phyloP scores from a whole-genome alignment of 164 flowering plant species.

The Dillenia suffruticosa region DNA sequence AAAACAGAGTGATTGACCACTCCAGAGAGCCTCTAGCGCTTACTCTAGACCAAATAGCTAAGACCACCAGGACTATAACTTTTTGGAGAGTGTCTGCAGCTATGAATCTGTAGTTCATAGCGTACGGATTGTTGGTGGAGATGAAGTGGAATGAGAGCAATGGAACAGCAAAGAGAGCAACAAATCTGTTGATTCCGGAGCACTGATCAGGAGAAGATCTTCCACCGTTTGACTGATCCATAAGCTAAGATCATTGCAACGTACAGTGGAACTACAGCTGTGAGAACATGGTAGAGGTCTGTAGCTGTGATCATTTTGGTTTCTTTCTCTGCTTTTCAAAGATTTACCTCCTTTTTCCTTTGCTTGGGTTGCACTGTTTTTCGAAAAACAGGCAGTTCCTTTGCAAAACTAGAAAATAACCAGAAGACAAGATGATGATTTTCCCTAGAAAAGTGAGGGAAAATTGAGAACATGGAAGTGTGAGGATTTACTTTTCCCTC shows the following conservation, averaged over 20 bases:
- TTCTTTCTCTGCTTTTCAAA: too few relatives aligned
- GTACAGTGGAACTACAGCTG: slow-evolving; percentile 86
- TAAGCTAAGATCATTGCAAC: slow-evolving; percentile 93
- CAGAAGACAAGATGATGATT: too few relatives aligned
- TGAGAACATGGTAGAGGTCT: slow-evolving; percentile 67
- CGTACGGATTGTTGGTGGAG: slow-evolving; percentile 74
- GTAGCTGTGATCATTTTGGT: slow-evolving; percentile 38
- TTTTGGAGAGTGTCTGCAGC: slow-evolving; percentile 89
- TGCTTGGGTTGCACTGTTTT: too few relatives aligned
- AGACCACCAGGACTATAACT: slow-evolving; percentile 41
- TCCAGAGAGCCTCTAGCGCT: slow-evolving; percentile 61
- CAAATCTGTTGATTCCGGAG: slow-evolving; percentile 90
- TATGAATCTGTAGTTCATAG: slow-evolving; percentile 83
- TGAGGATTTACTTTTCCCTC: too few relatives aligned
- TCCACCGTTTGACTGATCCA: slow-evolving; percentile 97
- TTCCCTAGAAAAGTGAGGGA: too few relatives aligned
- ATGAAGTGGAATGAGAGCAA: slow-evolving; percentile 90
- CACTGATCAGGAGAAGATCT: slow-evolving; percentile 93
- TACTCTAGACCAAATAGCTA: slow-evolving; percentile 54
- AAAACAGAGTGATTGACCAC: slow-evolving; percentile 84
- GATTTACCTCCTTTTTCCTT: too few relatives aligned
- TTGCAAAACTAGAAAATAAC: too few relatives aligned
- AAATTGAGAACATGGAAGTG: too few relatives aligned
- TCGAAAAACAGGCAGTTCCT: too few relatives aligned
- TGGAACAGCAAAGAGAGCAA: slow-evolving; percentile 89